These are phyloP conservation scores for Didymella lethalis DNA, from an alignment of 2,329 filamentous ascomycete species.

Conservation along the genomic window DNA sequence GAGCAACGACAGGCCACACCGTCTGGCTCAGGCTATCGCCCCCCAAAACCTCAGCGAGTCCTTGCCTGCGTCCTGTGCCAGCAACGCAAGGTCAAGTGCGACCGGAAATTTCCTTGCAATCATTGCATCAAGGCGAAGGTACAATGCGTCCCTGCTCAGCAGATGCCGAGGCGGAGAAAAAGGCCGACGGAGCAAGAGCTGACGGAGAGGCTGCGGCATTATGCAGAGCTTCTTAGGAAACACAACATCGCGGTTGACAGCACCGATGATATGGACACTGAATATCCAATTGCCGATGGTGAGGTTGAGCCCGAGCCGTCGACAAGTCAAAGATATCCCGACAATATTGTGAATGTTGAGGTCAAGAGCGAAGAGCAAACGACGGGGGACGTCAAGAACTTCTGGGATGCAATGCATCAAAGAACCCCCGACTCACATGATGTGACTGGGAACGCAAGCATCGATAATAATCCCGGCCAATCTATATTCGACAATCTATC, in stretches of 20 bases:
- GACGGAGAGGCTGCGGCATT: conserved; percentile 71
- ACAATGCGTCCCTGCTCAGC: conserved; percentile 51
- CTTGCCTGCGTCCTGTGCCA: conserved; percentile 75
- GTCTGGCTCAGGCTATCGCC: conserved; percentile 9
- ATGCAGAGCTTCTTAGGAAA: conserved; percentile 71
- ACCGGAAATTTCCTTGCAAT: conserved; percentile 48
- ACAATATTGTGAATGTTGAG: not conserved
- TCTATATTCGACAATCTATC: conserved; percentile 23
- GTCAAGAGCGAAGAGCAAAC: conserved; percentile 21
- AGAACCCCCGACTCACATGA: not conserved
- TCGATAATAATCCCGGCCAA: conserved; percentile 10
- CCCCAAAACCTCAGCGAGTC: conserved; percentile 49
- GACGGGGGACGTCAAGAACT: conserved; percentile 21
- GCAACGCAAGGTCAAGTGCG: conserved; percentile 55
- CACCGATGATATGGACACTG: conserved; percentile 1
- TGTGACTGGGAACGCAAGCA: conserved; percentile 4
- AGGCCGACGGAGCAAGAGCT: conserved; percentile 75
- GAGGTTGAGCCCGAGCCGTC: not conserved
- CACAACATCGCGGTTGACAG: conserved; percentile 74
- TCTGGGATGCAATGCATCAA: conserved; percentile 38
- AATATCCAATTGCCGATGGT: not conserved
- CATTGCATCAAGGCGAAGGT: conserved; percentile 41
- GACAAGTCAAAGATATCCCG: not conserved
- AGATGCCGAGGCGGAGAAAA: conserved; percentile 64
- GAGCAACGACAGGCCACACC: conserved; percentile 21